These are phyloP conservation scores for Lithohypha guttulata DNA, from an alignment of 2,329 filamentous ascomycete species.

Conservation along the genomic window DNA sequence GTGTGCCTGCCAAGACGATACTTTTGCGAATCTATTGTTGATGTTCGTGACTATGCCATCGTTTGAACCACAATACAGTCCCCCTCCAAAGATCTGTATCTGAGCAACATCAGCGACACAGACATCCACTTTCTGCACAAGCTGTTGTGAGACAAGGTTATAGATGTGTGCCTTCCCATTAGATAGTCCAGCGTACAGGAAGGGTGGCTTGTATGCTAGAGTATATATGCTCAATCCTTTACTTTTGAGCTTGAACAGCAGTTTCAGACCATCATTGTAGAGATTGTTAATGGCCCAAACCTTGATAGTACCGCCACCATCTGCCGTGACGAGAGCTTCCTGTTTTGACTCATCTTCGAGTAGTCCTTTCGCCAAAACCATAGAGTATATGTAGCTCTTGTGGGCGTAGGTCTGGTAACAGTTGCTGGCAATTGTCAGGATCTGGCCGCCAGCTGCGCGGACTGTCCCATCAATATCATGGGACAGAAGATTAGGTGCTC, in stretches of 20 bases:
- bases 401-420: conserved; percentile 84
- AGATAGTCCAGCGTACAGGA: conserved; percentile 82
- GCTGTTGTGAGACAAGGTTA: conserved; percentile 90
- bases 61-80: conserved; percentile 80
- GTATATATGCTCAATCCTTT: conserved; percentile 59
- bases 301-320: conserved; percentile 88
- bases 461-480: conserved; percentile 40
- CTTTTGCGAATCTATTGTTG: conserved; percentile 73
- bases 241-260: conserved; percentile 58
- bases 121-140: conserved; percentile 70
- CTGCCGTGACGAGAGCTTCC: conserved; percentile 80
- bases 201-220: conserved; percentile 76
- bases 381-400: conserved; percentile 91
- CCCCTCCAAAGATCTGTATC: conserved; percentile 52
- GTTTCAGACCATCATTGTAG: conserved; percentile 50
- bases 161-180: conserved; percentile 87
- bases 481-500: conserved; percentile 63
- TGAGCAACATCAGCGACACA: conserved; percentile 50
- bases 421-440: conserved; percentile 69
- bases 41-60: conserved; percentile 67
- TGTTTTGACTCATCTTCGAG: conserved; percentile 57
- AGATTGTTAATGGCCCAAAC: conserved; percentile 51
- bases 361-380: conserved; percentile 71
- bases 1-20: conserved; percentile 72
- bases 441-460: conserved; percentile 48